phyloP scores from a whole-genome alignment of 345 rosid species.

The Eucalyptus urophylla region DNA sequence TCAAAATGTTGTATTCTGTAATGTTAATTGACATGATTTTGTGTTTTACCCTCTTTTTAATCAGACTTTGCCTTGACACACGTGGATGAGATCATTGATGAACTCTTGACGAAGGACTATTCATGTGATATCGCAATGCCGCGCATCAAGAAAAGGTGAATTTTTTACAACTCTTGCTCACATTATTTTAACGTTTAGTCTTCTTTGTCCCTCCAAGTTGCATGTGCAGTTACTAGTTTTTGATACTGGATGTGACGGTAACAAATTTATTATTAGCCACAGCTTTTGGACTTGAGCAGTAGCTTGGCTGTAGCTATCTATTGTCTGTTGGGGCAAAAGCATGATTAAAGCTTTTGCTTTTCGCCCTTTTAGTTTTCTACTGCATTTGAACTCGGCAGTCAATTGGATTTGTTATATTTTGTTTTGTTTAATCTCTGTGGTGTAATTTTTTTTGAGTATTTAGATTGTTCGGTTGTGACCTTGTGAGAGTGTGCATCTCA shows the following conservation, averaged over 20 bases:
- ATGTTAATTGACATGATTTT: background rate
- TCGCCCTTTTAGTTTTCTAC: background rate
- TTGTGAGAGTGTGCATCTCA: background rate
- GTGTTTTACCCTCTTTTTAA: background rate
- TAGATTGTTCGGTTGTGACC: background rate
- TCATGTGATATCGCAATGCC: constrained; percentile 88
- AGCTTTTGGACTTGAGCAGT: background rate
- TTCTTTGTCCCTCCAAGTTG: background rate
- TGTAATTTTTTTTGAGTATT: background rate
- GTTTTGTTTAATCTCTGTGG: background rate
- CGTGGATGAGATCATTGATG: constrained; percentile 85
- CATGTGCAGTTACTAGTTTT: background rate
- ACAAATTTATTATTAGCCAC: background rate
- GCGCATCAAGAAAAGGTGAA: constrained; percentile 75
- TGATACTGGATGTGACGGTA: background rate
- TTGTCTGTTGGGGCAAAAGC: background rate
- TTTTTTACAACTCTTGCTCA: background rate
- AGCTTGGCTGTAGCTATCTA: background rate
- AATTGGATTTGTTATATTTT: background rate
- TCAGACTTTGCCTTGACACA: constrained; percentile 56
- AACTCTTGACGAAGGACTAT: constrained; percentile 72
- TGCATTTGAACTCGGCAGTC: background rate
- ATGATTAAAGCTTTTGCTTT: background rate
- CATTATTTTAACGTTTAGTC: background rate
- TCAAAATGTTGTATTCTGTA: background rate